These are phyloP conservation scores for Allium cepa DNA, from an alignment of 106 monocot genomes.

Conservation along the genomic window DNA sequence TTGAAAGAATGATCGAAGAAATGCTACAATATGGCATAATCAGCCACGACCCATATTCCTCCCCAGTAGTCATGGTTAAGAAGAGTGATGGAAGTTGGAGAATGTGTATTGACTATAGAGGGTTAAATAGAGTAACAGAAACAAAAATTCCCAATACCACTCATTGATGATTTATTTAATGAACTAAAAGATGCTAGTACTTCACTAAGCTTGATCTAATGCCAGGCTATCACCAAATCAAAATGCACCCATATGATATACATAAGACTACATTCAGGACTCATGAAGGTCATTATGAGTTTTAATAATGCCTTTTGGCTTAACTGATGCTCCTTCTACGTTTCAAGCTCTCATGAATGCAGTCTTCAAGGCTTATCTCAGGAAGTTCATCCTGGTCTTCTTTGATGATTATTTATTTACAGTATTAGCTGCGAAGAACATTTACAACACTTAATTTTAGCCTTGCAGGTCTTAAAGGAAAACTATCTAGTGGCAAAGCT, in stretches of 20 bases:
- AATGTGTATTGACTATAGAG: neutral
- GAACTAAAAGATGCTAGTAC: neutral
- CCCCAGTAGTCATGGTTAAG: neutral
- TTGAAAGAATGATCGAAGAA: too few species aligned
- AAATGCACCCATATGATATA: neutral
- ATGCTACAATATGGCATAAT: too few species aligned
- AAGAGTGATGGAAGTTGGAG: neutral
- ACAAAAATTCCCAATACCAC: neutral
- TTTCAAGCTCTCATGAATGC: neutral
- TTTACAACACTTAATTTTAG: too few species aligned
- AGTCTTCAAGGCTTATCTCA: neutral
- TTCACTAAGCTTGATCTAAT: neutral
- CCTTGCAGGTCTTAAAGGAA: too few species aligned
- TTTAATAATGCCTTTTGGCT: neutral
- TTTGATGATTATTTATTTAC: neutral
- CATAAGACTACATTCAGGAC: neutral
- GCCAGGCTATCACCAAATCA: neutral
- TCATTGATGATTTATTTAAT: neutral
- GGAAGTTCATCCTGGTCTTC: neutral
- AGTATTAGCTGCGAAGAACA: too few species aligned
- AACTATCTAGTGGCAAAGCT: too few species aligned
- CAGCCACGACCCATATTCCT: neutral
- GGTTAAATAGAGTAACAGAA: neutral
- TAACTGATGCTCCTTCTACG: neutral
- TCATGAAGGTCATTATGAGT: neutral